Conservation (phyloP, 352 stramenopile genomes). For the Globisporangium irregulare region DNA sequence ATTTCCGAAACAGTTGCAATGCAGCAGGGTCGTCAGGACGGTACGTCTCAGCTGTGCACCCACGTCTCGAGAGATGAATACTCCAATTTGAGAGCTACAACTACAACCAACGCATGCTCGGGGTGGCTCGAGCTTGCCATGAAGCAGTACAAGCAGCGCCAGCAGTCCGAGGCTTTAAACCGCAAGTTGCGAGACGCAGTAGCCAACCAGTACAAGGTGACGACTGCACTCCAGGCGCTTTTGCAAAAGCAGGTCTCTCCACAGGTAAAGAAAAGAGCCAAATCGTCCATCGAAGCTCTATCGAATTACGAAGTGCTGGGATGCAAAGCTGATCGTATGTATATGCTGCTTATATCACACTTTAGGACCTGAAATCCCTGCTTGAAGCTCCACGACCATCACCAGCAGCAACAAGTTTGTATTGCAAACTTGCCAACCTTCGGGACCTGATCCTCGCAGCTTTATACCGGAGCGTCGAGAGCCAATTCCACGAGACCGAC, state of each 20-base stretch:
- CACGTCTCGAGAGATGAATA: too few relatives aligned
- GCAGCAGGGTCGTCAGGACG: too few relatives aligned
- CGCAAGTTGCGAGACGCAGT: slow-evolving; percentile 34
- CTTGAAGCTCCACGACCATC: background rate
- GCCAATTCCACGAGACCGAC: background rate
- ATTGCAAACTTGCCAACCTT: background rate
- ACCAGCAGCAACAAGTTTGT: too few relatives aligned
- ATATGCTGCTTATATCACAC: background rate
- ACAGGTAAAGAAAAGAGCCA: background rate
- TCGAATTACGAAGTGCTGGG: background rate
- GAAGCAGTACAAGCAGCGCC: slow-evolving; percentile 34
- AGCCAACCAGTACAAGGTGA: slow-evolving; percentile 39
- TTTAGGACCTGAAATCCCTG: background rate
- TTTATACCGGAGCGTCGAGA: background rate
- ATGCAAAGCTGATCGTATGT: background rate
- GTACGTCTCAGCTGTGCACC: too few relatives aligned
- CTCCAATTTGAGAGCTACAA: too few relatives aligned
- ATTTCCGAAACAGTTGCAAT: too few relatives aligned
- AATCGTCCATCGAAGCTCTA: too few relatives aligned
- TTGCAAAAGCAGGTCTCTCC: slow-evolving; percentile 21
- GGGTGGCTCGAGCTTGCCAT: slow-evolving; percentile 35
- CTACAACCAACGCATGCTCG: background rate
- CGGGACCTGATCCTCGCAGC: background rate
- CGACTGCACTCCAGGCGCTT: slow-evolving; percentile 34
- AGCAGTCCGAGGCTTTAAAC: slow-evolving; percentile 38